These are phyloP conservation scores for Erodium texanum DNA, from an alignment of 441 rosid genomes.

Conservation along the genomic window DNA sequence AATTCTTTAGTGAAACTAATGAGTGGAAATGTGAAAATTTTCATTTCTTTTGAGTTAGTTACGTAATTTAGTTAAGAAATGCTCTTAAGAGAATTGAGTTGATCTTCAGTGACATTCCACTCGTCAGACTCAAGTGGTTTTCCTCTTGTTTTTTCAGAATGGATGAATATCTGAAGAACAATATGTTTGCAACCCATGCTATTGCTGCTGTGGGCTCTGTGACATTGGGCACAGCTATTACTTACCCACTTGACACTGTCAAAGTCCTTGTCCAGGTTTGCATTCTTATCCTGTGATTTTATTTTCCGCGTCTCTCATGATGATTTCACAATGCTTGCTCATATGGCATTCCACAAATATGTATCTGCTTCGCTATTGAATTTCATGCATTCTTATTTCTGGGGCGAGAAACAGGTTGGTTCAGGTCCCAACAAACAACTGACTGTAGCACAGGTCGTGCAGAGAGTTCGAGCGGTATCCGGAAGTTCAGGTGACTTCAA, in stretches of 20 bases:
- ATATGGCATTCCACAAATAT: background rate
- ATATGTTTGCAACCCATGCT: conserved; percentile 64
- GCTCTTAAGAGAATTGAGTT: background rate
- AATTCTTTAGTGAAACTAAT: background rate
- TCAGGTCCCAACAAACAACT: conserved; percentile 53
- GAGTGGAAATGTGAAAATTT: background rate
- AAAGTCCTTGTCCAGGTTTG: conserved; percentile 73
- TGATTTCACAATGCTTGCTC: background rate
- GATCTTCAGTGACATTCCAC: background rate
- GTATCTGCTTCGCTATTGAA: background rate
- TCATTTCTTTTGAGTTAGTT: background rate
- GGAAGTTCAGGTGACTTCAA: conserved; percentile 47
- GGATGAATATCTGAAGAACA: conserved; percentile 39
- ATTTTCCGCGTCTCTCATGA: background rate
- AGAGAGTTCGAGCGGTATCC: conserved; percentile 49
- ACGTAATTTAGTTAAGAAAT: background rate
- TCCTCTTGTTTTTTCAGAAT: conserved; percentile 3
- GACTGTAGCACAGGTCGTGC: conserved; percentile 39
- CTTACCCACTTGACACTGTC: conserved; percentile 78
- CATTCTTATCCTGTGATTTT: background rate
- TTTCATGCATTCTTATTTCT: background rate
- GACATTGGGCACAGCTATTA: conserved; percentile 48
- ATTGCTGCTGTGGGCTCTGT: conserved; percentile 62
- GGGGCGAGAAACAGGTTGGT: conserved; percentile 55
- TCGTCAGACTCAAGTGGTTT: background rate